Evolutionary conservation across 495 filamentous ascomycete genomes (phyloP).

Genomic region (Xylaria scruposa): DNA sequence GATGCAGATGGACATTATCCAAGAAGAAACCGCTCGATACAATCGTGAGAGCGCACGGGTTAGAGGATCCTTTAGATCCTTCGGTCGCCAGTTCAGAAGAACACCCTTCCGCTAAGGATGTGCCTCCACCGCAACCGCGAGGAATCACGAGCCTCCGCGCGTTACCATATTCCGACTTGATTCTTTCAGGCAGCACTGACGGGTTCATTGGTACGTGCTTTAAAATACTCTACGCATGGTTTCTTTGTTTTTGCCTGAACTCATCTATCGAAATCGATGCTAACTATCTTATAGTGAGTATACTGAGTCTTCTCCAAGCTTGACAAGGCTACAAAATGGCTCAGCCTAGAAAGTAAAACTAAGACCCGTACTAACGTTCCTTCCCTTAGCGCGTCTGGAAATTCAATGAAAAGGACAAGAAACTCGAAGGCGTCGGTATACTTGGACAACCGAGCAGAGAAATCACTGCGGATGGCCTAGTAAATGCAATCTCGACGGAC

Average conservation of each 20-base stretch:
- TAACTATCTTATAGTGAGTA: constrained; percentile 16
- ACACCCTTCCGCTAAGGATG: constrained; percentile 58
- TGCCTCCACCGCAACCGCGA: constrained; percentile 72
- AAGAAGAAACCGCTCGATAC: constrained; percentile 96
- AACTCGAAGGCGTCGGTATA: constrained; percentile 72
- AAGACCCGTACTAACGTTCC: constrained; percentile 7
- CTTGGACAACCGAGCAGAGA: constrained; percentile 53
- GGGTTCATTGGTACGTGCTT: constrained; percentile 88
- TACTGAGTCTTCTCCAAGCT: background rate
- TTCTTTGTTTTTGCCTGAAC: background rate
- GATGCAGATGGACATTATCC: constrained; percentile 71
- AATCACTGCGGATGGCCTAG: background rate
- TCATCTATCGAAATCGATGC: background rate
- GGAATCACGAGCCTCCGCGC: constrained; percentile 90
- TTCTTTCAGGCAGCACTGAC: constrained; percentile 94
- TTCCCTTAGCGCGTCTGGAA: constrained; percentile 26
- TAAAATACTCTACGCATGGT: constrained; percentile 29
- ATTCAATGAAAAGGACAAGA: constrained; percentile 74
- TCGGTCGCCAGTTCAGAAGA: constrained; percentile 74
- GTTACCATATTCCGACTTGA: constrained; percentile 84
- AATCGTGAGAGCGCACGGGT: constrained; percentile 79
- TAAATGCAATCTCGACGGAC: constrained; percentile 13
- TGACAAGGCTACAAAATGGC: background rate
- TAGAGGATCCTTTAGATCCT: constrained; percentile 69
- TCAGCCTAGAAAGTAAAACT: background rate